phyloP scores from a whole-genome alignment of 805 yeast genomes.

The Saccharomycopsis javanensis region DNA sequence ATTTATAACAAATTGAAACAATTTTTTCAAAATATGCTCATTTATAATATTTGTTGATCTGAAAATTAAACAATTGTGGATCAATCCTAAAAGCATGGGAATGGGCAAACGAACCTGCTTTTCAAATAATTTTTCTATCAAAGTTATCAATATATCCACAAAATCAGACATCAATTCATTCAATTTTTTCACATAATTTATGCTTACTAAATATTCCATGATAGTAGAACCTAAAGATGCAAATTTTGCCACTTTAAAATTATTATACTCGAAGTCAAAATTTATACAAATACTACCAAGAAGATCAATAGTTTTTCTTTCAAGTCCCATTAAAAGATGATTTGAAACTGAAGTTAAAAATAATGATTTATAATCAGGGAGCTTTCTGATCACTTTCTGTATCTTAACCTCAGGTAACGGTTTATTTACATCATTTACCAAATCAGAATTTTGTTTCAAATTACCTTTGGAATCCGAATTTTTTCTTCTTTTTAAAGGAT shows the following conservation, averaged over 20 bases:
- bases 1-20: neutral
- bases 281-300: conserved; percentile 28
- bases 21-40: conserved; percentile 27
- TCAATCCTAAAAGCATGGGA: conserved; percentile 52
- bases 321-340: conserved; percentile 31
- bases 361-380: conserved; percentile 30
- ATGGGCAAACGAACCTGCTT: conserved; percentile 25
- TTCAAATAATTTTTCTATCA: conserved; percentile 23
- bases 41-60: conserved; percentile 50
- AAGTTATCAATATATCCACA: conserved; percentile 26
- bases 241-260: conserved; percentile 23
- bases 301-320: conserved; percentile 26
- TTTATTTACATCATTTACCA: neutral
- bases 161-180: conserved; percentile 41
- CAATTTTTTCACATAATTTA: conserved; percentile 36
- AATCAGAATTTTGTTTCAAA: conserved; percentile 13
- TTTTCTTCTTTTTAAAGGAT: conserved; percentile 15
- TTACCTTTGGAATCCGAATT: conserved; percentile 9
- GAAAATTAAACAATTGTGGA: conserved; percentile 46
- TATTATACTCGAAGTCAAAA: conserved; percentile 23
- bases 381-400: neutral
- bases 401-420: neutral
- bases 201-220: conserved; percentile 33
- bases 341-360: conserved; percentile 30
- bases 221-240: conserved; percentile 29